Evolutionary conservation across 768 basidiomycete genomes (phyloP).

Genomic region (Mycena olivaceomarginata): DNA sequence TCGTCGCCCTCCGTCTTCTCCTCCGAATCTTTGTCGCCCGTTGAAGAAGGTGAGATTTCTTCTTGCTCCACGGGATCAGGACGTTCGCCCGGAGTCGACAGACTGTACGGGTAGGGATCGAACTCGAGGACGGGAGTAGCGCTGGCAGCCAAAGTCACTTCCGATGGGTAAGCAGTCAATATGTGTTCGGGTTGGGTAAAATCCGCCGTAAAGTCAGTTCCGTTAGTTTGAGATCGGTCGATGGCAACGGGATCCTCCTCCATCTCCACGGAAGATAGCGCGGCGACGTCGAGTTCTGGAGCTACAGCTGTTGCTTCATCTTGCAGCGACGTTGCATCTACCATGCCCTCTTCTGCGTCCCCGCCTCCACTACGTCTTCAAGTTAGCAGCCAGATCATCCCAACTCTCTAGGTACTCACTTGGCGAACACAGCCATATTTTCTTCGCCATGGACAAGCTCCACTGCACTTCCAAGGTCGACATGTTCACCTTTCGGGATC

Average conservation of each 20-base stretch:
- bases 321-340: background rate
- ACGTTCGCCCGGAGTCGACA: slow-evolving; percentile 62
- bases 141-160: slow-evolving; percentile 49
- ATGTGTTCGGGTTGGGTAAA: background rate
- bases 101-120: slow-evolving; percentile 69
- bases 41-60: background rate
- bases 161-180: slow-evolving; percentile 4
- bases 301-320: background rate
- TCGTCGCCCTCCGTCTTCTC: slow-evolving; percentile 29
- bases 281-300: background rate
- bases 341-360: background rate
- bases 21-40: slow-evolving; percentile 25
- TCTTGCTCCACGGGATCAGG: slow-evolving; percentile 36
- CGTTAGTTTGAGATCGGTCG: too few species aligned
- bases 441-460: background rate
- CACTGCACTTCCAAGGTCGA: background rate
- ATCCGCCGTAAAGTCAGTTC: slow-evolving; percentile 1
- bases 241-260: background rate
- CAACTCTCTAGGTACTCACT: background rate
- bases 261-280: background rate
- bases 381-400: background rate
- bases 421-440: background rate
- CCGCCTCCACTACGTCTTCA: background rate
- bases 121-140: slow-evolving; percentile 56
- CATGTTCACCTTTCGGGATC: background rate